These are phyloP conservation scores for Gomphus bonarii DNA, from an alignment of 1,284 basidiomycete genomes.

Conservation along the genomic window DNA sequence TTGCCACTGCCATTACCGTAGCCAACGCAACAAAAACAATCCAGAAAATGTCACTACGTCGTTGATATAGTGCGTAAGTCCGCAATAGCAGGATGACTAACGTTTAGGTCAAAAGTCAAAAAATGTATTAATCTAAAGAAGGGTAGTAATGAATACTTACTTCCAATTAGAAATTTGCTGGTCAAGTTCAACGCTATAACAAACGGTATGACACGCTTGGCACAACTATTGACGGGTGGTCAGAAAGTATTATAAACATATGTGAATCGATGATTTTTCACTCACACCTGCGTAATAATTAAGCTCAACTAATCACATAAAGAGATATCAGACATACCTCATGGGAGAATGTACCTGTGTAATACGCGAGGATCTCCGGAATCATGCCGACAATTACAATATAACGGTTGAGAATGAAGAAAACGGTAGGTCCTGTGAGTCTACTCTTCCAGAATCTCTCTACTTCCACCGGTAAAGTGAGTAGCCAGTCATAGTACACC, in stretches of 20 bases:
- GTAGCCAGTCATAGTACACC: conserved; percentile 14
- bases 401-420: conserved; percentile 36
- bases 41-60: neutral
- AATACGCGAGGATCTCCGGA: conserved; percentile 18
- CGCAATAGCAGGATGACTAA: conserved; percentile 1
- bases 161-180: neutral
- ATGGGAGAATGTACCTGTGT: neutral
- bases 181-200: neutral
- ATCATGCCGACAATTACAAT: conserved; percentile 29
- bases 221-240: neutral
- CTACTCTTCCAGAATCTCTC: conserved; percentile 30
- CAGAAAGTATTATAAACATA: neutral
- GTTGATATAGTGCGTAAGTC: conserved; percentile 4
- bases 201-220: neutral
- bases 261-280: neutral
- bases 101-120: too few relatives aligned
- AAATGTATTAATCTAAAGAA: too few relatives aligned
- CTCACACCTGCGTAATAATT: neutral
- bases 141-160: neutral
- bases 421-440: conserved; percentile 26
- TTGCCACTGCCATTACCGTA: neutral
- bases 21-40: neutral
- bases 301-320: neutral
- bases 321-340: neutral
- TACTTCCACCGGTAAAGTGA: conserved; percentile 24